Conservation (phyloP, 192 early-diverging fungal species). For the Thamnidium elegans region DNA sequence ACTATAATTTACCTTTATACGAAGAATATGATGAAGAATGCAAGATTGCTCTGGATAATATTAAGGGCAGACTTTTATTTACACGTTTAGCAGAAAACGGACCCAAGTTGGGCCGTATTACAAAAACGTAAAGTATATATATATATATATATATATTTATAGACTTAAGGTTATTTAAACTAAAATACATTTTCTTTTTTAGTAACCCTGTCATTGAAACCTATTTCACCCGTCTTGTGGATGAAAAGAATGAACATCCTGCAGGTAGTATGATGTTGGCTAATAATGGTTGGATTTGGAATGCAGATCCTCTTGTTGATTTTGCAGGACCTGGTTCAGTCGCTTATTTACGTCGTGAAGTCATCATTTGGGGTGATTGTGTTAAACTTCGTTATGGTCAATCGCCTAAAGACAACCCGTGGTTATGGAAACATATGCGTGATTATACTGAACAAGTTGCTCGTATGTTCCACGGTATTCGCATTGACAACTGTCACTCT, state of each 20-base stretch:
- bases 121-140: slow-evolving; percentile 50
- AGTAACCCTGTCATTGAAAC: slow-evolving; percentile 90
- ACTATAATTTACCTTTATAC: slow-evolving; percentile 86
- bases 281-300: slow-evolving; percentile 98
- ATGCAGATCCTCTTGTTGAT: slow-evolving; percentile 83
- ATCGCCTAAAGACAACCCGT: slow-evolving; percentile 81
- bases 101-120: slow-evolving; percentile 76
- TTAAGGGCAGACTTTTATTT: slow-evolving; percentile 77
- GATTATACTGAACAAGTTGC: slow-evolving; percentile 90
- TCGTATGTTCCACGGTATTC: slow-evolving; percentile 87
- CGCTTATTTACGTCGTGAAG: slow-evolving; percentile 90
- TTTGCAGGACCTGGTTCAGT: slow-evolving; percentile 87
- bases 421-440: slow-evolving; percentile 94
- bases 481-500: slow-evolving; percentile 99
- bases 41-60: slow-evolving; percentile 63
- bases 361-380: slow-evolving; percentile 99
- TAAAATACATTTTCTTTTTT: slow-evolving; percentile 17
- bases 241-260: slow-evolving; percentile 57
- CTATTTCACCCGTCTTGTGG: slow-evolving; percentile 83
- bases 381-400: slow-evolving; percentile 96
- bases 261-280: slow-evolving; percentile 75
- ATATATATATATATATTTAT: slow-evolving; percentile 3
- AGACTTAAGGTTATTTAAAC: not conserved
- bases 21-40: slow-evolving; percentile 81
- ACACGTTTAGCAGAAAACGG: slow-evolving; percentile 85